Conservation (phyloP, 2,329 filamentous ascomycete genomes). For the Colletotrichum lindemuthianum region DNA sequence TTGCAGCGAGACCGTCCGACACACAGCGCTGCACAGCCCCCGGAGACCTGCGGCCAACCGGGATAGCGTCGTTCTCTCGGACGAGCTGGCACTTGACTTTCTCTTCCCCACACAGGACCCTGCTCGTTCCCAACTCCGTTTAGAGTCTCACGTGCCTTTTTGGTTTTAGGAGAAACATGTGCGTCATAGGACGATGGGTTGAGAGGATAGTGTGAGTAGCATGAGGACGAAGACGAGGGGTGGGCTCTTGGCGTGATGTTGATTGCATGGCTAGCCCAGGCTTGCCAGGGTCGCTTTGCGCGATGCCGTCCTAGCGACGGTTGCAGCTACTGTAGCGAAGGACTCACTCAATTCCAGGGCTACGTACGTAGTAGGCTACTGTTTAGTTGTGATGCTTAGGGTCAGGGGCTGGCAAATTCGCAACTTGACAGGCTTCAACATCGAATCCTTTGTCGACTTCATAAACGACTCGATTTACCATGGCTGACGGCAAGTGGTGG, state of each 20-base stretch:
- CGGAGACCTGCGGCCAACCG: conserved; percentile 1
- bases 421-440: too few relatives aligned
- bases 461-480: background rate
- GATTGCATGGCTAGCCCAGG: too few relatives aligned
- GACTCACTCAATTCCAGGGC: too few relatives aligned
- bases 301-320: too few relatives aligned
- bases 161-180: conserved; percentile 30
- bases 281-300: too few relatives aligned
- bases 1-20: background rate
- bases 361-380: too few relatives aligned
- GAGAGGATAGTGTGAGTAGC: background rate
- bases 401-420: too few relatives aligned
- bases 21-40: background rate
- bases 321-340: too few relatives aligned
- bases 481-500: too few relatives aligned
- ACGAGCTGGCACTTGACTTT: conserved; percentile 2
- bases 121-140: conserved; percentile 3
- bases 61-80: conserved; percentile 5
- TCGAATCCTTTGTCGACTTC: too few relatives aligned
- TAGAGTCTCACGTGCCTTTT: conserved; percentile 21
- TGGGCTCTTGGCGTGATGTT: background rate
- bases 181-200: conserved; percentile 22
- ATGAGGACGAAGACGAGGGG: background rate
- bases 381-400: too few relatives aligned
- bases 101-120: conserved; percentile 22